These are phyloP conservation scores for Trametes coccinea DNA, from an alignment of 768 basidiomycete species.

Conservation along the genomic window DNA sequence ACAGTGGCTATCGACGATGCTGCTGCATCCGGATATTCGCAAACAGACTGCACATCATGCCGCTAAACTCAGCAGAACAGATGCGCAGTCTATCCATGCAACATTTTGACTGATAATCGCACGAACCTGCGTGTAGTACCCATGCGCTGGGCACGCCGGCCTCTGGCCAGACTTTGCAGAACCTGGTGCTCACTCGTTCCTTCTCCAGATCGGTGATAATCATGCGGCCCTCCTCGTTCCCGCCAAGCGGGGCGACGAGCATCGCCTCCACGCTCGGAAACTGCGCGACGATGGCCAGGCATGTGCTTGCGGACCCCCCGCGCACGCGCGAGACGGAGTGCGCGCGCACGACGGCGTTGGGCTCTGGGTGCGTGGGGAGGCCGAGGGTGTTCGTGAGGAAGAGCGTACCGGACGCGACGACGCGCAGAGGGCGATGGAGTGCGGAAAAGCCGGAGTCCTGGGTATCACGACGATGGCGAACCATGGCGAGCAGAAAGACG, in stretches of 20 bases:
- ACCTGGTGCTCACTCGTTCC: slow-evolving; percentile 68
- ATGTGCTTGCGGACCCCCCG: slow-evolving; percentile 71
- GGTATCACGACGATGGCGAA: slow-evolving; percentile 32
- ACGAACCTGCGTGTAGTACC: slow-evolving; percentile 72
- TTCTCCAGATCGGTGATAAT: slow-evolving; percentile 64
- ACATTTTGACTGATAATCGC: not conserved
- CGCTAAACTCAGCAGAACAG: not conserved
- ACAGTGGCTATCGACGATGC: no score
- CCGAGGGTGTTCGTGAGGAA: slow-evolving; percentile 75
- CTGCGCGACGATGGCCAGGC: slow-evolving; percentile 73
- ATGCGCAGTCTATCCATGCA: not conserved
- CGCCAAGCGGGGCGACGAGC: slow-evolving; percentile 72
- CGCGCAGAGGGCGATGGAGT: slow-evolving; percentile 50
- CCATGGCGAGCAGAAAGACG: slow-evolving; percentile 22
- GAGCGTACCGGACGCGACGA: slow-evolving; percentile 78
- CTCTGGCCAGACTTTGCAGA: slow-evolving; percentile 72
- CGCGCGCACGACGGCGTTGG: slow-evolving; percentile 62
- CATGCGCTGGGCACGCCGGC: slow-evolving; percentile 79
- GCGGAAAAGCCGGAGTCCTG: slow-evolving; percentile 22
- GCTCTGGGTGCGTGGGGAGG: slow-evolving; percentile 58
- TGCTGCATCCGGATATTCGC: not conserved
- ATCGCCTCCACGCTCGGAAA: slow-evolving; percentile 65
- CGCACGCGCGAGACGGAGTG: slow-evolving; percentile 67
- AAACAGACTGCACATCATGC: not conserved
- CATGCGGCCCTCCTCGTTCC: slow-evolving; percentile 66